Evolutionary conservation across 345 rosid genomes (phyloP).

Genomic region (Eucalyptus virginea): DNA sequence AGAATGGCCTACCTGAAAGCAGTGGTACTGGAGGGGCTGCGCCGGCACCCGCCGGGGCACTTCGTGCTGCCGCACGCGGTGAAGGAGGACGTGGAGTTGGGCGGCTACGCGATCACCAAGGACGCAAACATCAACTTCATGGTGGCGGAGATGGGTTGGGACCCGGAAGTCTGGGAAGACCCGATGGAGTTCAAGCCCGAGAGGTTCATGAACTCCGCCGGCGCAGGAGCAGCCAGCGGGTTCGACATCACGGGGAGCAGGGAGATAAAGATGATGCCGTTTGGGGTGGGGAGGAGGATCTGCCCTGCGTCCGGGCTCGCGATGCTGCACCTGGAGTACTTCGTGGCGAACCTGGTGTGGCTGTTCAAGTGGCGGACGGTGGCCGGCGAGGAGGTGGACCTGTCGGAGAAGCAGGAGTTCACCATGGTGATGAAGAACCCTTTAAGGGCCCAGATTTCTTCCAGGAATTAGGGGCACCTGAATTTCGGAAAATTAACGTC

Average conservation of each 20-base stretch:
- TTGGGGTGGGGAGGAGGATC: conserved; percentile 4
- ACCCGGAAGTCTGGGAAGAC: neutral
- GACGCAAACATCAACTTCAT: neutral
- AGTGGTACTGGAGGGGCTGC: neutral
- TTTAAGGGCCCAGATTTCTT: neutral
- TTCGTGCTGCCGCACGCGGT: neutral
- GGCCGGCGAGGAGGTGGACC: neutral
- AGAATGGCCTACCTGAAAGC: neutral
- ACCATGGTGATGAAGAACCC: conserved; percentile 1
- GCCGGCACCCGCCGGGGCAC: neutral
- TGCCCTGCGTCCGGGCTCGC: neutral
- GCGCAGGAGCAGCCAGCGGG: neutral
- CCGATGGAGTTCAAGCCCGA: neutral
- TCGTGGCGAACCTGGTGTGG: neutral
- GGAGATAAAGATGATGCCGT: conserved; percentile 7
- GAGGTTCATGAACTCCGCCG: neutral
- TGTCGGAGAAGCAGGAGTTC: neutral
- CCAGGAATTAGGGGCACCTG: neutral
- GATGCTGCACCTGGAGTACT: neutral
- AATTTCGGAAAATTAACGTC: neutral
- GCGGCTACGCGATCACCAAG: neutral
- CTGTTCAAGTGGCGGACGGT: neutral
- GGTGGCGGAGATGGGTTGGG: neutral
- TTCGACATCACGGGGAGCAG: neutral
- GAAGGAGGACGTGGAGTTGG: neutral